Evolutionary conservation across 345 rosid genomes (phyloP), one percentile per base, ranked within the genome.

Genomic region (Lagerstroemia speciosa): DNA sequence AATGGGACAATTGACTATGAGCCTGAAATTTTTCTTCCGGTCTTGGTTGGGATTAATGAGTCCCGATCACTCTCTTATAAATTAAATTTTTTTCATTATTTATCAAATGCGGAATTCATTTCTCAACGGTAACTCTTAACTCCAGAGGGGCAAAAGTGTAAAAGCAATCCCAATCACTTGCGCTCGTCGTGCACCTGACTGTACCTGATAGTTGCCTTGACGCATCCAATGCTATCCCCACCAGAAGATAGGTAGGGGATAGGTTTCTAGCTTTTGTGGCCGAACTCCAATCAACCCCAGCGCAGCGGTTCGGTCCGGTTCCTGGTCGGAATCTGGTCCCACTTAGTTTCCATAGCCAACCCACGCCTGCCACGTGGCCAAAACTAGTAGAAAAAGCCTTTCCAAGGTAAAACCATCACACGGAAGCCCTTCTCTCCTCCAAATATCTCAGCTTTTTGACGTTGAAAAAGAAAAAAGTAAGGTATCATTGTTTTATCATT

Each of bases 321-420:
- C 37, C 31, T 11, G 37, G 27, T 67, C 62, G 60, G 37, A 30
- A 20, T n/a, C 26, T 32, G 10, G 9, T 29, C 2, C 48, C 43
- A n/a, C 43, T 37, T 64, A 6, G 1, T 30, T 4, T 62, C 38
- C 30, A 11, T 0, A 26, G 2, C 15, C 30, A 53, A 26, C n/a
- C 32, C n/a, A n/a, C n/a, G n/a, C n/a, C 6, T 17, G 67, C 50
- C 67, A 65, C 67, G 67, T 38, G 32, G 30, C 52, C 31, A 37
- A 8, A 5, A 64, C 3, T 24, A 45, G 1, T 5, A 64, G 45
- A 64, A 9, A 24, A 26, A 7, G 11, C 15, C 60, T 58, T 58
- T 27, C 63, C 30, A 29, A 58, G 29, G 15, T 27, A 29, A 27
- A 27, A 29, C 63, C 63, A 55, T 55, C 61, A 27, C 34, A 27